Percentiles rank a stretch among this genome's conserved stretches.
Conservation (phyloP, 2,329 filamentous ascomycete species). For the Magnaporthiopsis rhizophila region DNA sequence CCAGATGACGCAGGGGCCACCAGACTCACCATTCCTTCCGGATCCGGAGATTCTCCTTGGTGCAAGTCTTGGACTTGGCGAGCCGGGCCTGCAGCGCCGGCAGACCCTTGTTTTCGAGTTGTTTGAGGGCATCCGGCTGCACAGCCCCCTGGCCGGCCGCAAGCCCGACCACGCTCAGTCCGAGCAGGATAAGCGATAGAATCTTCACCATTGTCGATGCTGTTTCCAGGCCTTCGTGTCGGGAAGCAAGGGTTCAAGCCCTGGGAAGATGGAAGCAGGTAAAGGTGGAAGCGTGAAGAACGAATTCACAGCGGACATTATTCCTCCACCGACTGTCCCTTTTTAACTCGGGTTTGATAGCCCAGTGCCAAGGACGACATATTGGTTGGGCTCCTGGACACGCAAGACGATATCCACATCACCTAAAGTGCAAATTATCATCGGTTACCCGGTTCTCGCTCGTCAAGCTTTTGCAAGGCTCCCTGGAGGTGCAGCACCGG, state of each 20-base stretch:
- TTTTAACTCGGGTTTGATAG: neutral
- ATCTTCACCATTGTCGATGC: neutral
- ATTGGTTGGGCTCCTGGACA: neutral
- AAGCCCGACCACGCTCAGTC: neutral
- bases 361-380: neutral
- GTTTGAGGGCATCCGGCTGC: conserved; percentile 17
- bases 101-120: conserved; percentile 21
- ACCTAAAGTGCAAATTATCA: neutral
- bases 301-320: neutral
- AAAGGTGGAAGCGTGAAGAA: neutral
- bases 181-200: neutral
- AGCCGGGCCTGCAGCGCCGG: conserved; percentile 18
- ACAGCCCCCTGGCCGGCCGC: neutral
- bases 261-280: neutral
- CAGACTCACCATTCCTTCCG: conserved; percentile 20
- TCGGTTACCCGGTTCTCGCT: neutral
- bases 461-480: neutral
- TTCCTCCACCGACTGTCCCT: neutral
- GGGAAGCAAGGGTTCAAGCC: neutral
- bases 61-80: conserved; percentile 24
- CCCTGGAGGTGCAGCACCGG: neutral
- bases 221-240: neutral
- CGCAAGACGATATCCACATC: neutral
- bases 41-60: conserved; percentile 21
- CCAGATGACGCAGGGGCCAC: neutral